Evolutionary conservation across 2,329 filamentous ascomycete species (phyloP).

Genomic region (Exserohilum turcica): DNA sequence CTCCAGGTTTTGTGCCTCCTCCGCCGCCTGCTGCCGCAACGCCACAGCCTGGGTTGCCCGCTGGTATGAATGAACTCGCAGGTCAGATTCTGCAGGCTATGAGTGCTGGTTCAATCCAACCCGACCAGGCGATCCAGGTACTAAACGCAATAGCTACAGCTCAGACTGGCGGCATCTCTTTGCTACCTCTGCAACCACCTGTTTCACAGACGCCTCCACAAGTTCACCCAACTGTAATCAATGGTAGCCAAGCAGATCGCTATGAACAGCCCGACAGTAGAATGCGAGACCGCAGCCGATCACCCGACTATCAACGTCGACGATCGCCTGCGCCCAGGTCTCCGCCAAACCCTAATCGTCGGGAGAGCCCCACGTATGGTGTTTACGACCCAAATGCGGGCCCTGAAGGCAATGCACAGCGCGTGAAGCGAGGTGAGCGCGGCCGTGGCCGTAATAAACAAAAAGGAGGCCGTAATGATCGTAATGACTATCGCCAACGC

Average conservation of each 20-base stretch:
- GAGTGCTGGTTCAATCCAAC: slow-evolving; percentile 37
- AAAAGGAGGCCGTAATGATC: slow-evolving; percentile 54
- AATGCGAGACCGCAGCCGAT: slow-evolving; percentile 56
- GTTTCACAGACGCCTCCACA: slow-evolving; percentile 22
- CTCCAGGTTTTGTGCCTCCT: slow-evolving; percentile 41
- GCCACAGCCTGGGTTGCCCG: slow-evolving; percentile 31
- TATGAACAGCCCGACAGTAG: slow-evolving; percentile 42
- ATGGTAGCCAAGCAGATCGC: slow-evolving; percentile 29
- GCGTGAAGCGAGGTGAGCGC: slow-evolving; percentile 58
- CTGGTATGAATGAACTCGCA: slow-evolving; percentile 36
- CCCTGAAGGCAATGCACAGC: slow-evolving; percentile 63
- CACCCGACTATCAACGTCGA: slow-evolving; percentile 68
- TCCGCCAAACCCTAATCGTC: slow-evolving; percentile 62
- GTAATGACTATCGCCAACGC: slow-evolving; percentile 78
- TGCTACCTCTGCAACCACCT: slow-evolving; percentile 35
- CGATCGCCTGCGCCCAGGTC: slow-evolving; percentile 61
- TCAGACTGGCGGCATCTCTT: slow-evolving; percentile 29
- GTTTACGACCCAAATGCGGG: slow-evolving; percentile 69
- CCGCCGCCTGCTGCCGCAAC: slow-evolving; percentile 32
- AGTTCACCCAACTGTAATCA: slow-evolving; percentile 23
- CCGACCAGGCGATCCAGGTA: slow-evolving; percentile 44
- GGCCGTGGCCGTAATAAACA: slow-evolving; percentile 58
- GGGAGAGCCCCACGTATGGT: slow-evolving; percentile 72
- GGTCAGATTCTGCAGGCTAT: slow-evolving; percentile 43
- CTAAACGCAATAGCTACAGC: slow-evolving; percentile 37